Percentiles rank a stretch among this genome's conserved stretches.
These are phyloP conservation scores for Backusella tarrabulga DNA, from an alignment of 192 early-diverging fungal genomes.

Conservation along the genomic window DNA sequence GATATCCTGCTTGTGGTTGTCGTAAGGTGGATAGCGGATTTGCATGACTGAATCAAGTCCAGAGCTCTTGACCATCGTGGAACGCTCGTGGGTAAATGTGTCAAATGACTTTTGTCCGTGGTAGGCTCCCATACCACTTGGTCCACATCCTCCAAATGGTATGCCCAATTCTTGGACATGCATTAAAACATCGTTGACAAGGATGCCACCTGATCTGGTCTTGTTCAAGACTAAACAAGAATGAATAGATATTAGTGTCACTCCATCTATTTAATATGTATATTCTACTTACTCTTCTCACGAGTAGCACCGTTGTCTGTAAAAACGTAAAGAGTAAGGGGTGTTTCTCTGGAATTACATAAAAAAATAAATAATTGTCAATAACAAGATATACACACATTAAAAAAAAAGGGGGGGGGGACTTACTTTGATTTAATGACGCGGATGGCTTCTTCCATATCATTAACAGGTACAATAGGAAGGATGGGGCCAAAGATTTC, in stretches of 20 bases:
- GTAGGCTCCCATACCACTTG: conserved; percentile 77
- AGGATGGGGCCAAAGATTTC: conserved; percentile 71
- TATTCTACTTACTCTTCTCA: conserved; percentile 2
- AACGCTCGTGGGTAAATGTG: conserved; percentile 66
- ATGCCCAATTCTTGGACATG: conserved; percentile 47
- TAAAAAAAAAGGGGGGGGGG: conserved; percentile 17
- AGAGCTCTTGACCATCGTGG: conserved; percentile 5
- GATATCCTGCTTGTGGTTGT: background rate
- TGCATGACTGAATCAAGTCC: conserved; percentile 7
- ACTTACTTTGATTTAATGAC: conserved; percentile 32
- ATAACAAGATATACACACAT: background rate
- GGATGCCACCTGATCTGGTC: conserved; percentile 64
- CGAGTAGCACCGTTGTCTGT: conserved; percentile 10
- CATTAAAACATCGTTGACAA: conserved; percentile 76
- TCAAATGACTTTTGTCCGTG: conserved; percentile 72
- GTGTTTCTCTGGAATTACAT: conserved; percentile 7
- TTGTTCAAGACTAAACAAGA: conserved; percentile 25
- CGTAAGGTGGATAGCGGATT: background rate
- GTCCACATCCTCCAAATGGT: conserved; percentile 81
- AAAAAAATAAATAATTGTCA: background rate
- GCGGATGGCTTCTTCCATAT: conserved; percentile 32
- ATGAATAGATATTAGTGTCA: conserved; percentile 3
- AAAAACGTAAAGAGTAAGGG: conserved; percentile 30
- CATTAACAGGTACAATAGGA: conserved; percentile 45
- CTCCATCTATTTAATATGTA: background rate